These are phyloP conservation scores for Nicotiana attenuata DNA, from an alignment of 257 asterid species.

Conservation along the genomic window DNA sequence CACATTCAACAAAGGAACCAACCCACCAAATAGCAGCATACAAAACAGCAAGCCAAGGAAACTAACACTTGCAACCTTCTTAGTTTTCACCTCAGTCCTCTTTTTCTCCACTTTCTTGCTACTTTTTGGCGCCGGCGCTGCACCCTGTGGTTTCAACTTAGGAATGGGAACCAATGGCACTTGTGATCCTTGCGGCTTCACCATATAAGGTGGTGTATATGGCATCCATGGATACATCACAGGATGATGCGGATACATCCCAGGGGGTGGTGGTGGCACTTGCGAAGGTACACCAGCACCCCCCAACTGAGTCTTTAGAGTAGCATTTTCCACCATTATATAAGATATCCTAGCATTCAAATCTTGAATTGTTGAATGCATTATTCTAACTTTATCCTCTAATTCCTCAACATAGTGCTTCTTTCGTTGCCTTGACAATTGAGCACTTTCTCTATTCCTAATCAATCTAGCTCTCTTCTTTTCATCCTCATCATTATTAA, in stretches of 20 bases:
- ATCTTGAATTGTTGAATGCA: conserved; percentile 94
- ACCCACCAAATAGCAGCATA: conserved; percentile 73
- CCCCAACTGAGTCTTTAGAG: conserved; percentile 69
- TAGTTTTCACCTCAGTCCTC: conserved; percentile 72
- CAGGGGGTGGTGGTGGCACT: conserved; percentile 57
- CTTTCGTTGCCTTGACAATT: conserved; percentile 87
- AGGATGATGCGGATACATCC: conserved; percentile 66
- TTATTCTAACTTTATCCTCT: conserved; percentile 81
- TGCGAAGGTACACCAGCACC: conserved; percentile 41
- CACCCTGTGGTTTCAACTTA: conserved; percentile 67
- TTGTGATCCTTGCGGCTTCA: conserved; percentile 93
- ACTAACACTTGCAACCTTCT: conserved; percentile 91
- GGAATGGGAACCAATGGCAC: conserved; percentile 96
- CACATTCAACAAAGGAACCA: conserved; percentile 76
- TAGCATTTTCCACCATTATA: conserved; percentile 75
- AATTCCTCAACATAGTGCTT: conserved; percentile 93
- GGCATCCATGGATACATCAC: conserved; percentile 98
- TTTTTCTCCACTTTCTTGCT: conserved; percentile 58
- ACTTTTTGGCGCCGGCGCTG: conserved; percentile 41
- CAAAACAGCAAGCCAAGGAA: conserved; percentile 77
- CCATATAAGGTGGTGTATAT: conserved; percentile 66
- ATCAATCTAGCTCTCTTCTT: conserved; percentile 75
- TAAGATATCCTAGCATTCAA: conserved; percentile 70
- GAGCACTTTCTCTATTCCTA: conserved; percentile 99
- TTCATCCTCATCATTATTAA: conserved; percentile 64